A percentile compares a stretch with the other conserved stretches of the same genome.
Evolutionary conservation across 352 stramenopile species (phyloP).

Genomic region (Pythium brassicae): DNA sequence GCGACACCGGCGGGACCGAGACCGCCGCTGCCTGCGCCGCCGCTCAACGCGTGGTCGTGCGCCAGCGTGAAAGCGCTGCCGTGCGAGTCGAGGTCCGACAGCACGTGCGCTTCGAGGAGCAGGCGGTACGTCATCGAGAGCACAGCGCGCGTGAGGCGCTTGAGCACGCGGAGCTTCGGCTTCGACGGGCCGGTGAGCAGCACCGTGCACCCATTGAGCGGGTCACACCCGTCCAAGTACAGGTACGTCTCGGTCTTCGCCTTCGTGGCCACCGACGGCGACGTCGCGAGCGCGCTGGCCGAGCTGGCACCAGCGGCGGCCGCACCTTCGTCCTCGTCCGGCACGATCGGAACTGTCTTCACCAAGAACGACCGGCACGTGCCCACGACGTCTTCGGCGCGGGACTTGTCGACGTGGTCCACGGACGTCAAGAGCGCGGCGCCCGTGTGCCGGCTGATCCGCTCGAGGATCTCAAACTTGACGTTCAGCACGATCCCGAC

Average conservation of each 20-base stretch:
- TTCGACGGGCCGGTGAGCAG: conserved; percentile 90
- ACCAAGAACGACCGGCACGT: conserved; percentile 66
- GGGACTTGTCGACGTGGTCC: conserved; percentile 85
- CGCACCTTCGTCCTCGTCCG: conserved; percentile 29
- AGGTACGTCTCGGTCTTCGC: conserved; percentile 85
- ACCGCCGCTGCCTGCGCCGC: neutral
- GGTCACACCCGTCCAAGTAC: conserved; percentile 94
- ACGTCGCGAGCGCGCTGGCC: conserved; percentile 5
- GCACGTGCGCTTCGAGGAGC: conserved; percentile 93
- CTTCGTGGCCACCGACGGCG: conserved; percentile 6
- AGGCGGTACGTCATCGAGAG: conserved; percentile 95
- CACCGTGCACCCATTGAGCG: conserved; percentile 92
- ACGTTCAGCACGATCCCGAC: conserved; percentile 95
- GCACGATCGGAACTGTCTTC: conserved; percentile 47
- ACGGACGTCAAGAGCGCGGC: conserved; percentile 90
- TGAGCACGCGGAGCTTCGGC: conserved; percentile 88
- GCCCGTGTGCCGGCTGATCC: conserved; percentile 92
- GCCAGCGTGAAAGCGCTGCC: conserved; percentile 18
- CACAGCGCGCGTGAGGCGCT: conserved; percentile 87
- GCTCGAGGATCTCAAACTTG: conserved; percentile 87
- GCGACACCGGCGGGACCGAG: no score
- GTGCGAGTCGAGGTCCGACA: conserved; percentile 86
- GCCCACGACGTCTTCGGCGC: conserved; percentile 49
- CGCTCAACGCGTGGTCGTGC: neutral
- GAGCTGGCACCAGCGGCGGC: neutral